Percentiles rank a stretch among this genome's conserved stretches.
phyloP scores from a whole-genome alignment of 352 stramenopile species.

The Phytophthora colocasiae region DNA sequence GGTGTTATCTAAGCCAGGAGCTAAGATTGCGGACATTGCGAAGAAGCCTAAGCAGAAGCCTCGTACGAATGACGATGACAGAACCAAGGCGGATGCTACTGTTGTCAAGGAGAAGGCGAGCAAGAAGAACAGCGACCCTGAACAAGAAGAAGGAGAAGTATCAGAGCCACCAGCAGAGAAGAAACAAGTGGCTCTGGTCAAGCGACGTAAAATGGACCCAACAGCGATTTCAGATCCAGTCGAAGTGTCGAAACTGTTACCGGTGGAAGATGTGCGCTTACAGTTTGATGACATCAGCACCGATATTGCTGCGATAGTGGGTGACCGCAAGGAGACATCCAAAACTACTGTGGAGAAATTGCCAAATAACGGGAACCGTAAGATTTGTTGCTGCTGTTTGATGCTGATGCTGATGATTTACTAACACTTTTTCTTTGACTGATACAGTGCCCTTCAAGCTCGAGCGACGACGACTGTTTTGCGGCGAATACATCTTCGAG shows the following conservation, averaged over 20 bases:
- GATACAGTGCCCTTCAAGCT: conserved; percentile 53
- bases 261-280: conserved; percentile 55
- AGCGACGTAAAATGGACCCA: conserved; percentile 59
- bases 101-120: conserved; percentile 12
- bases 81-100: conserved; percentile 18
- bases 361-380: conserved; percentile 44
- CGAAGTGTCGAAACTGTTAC: conserved; percentile 40
- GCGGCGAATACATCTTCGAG: conserved; percentile 80
- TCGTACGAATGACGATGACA: conserved; percentile 4
- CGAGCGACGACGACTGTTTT: conserved; percentile 63
- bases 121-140: conserved; percentile 17
- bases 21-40: conserved; percentile 16
- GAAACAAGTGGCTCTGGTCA: conserved; percentile 28
- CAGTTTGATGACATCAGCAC: conserved; percentile 61
- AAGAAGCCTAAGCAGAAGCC: conserved; percentile 18
- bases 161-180: conserved; percentile 17
- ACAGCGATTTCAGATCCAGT: conserved; percentile 13
- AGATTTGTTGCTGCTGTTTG: conserved; percentile 1
- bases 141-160: conserved; percentile 39
- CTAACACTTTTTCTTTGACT: conserved; percentile 17
- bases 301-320: conserved; percentile 66
- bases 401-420: not conserved
- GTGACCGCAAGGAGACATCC: conserved; percentile 40
- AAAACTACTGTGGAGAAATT: conserved; percentile 33
- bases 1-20: conserved; percentile 38